Evolutionary conservation across 371 early-diverging fungal species (phyloP).

Genomic region (Mucor plumbeus): DNA sequence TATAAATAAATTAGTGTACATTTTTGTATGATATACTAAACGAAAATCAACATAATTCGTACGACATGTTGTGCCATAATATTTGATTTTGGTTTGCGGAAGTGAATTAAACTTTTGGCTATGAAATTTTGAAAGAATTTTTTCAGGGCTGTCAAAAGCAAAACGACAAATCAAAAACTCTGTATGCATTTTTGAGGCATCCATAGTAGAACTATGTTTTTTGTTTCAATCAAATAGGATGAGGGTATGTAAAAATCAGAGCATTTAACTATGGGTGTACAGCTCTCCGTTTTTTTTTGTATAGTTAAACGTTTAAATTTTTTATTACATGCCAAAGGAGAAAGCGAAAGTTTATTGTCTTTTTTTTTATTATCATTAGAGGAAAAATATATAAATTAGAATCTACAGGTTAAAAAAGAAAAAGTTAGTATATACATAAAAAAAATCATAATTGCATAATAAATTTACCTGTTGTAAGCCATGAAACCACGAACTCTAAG

Average conservation of each 20-base stretch:
- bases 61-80: not conserved
- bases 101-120: not conserved
- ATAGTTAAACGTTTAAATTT: not conserved
- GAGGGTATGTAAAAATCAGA: too few species aligned
- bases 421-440: not conserved
- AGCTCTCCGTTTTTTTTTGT: not conserved
- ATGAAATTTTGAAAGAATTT: too few species aligned
- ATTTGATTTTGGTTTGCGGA: not conserved
- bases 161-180: too few species aligned
- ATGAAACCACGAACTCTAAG: slow-evolving; percentile 81
- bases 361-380: slow-evolving; percentile 11
- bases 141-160: not conserved
- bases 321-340: slow-evolving; percentile 4
- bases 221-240: too few species aligned
- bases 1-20: not conserved
- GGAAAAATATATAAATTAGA: slow-evolving; percentile 22
- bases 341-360: slow-evolving; percentile 6
- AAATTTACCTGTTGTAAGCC: slow-evolving; percentile 68
- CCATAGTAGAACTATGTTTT: not conserved
- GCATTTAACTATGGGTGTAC: too few species aligned
- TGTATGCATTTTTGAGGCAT: too few species aligned
- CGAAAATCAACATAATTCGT: too few species aligned
- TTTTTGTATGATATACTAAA: too few species aligned
- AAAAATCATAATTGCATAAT: not conserved
- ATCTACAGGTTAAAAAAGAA: slow-evolving; percentile 18